Conservation (phyloP, 805 yeast genomes). For the Lachancea sp. region DNA sequence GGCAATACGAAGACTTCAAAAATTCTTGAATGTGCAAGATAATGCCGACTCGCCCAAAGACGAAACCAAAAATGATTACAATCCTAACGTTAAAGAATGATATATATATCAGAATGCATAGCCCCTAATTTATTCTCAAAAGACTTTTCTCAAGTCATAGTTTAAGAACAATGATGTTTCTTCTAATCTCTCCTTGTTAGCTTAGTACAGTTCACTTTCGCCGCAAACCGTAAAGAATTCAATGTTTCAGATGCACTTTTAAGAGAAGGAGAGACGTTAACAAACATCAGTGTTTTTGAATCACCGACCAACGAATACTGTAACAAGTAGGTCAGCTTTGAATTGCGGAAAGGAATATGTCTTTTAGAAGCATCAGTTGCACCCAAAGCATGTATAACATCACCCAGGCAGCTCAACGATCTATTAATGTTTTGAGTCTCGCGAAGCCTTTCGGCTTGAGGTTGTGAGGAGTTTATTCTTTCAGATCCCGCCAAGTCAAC, state of each 20-base stretch:
- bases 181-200: constrained; percentile 15
- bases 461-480: constrained; percentile 67
- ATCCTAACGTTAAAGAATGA: background rate
- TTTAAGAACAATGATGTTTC: too few relatives aligned
- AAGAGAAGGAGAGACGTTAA: constrained; percentile 66
- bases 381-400: constrained; percentile 72
- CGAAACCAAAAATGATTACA: too few relatives aligned
- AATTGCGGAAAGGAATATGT: constrained; percentile 91
- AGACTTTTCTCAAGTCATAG: too few relatives aligned
- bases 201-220: constrained; percentile 63
- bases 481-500: constrained; percentile 96
- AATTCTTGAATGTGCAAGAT: constrained; percentile 30
- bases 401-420: constrained; percentile 82
- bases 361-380: constrained; percentile 49
- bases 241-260: constrained; percentile 68
- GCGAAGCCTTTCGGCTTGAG: constrained; percentile 67
- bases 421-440: constrained; percentile 89
- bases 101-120: constrained; percentile 2
- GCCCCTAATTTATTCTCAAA: too few relatives aligned
- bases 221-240: constrained; percentile 83
- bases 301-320: constrained; percentile 80
- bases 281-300: constrained; percentile 91
- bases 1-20: constrained; percentile 71
- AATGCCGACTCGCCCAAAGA: constrained; percentile 1
- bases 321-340: constrained; percentile 80